Base-by-base conservation (phyloP, 352 stramenopile species). In the Phytophthora rubi region DNA sequence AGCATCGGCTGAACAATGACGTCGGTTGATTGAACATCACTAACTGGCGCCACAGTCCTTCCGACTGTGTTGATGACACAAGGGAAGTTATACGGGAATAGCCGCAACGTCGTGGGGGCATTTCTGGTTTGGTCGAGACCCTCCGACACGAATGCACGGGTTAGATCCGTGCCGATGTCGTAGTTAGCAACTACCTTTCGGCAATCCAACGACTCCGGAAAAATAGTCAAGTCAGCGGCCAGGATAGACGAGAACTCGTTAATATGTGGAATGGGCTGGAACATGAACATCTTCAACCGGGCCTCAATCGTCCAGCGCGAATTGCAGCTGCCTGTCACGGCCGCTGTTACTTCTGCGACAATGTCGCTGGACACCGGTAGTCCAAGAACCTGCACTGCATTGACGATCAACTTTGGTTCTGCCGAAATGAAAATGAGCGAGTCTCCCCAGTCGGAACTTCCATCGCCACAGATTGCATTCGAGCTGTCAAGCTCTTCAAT, bases 61-160 rank as follows among this genome's bases (percentile, higher is more conserved):
- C 33, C 53, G 16, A 70, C 69, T 5, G 39, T 65, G 18, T 70
- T 66, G 18, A 80, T 65, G 8, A 73, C 59, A 59, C 73, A 77
- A 2, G 71, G 66, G 48, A 80, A 80, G 47, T 80, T 80, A 64
- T 65, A 75, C 56, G 73, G 73, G 33, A 80, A 80, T 28, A 80
- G 64, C 9, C 73, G 68, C 57, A 80, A 54, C 4, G 69, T 76
- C 28, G 69, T 76, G 12, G 64, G 69, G n/a, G 69, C 69, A 44
- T 76, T 76, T 76, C 69, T 57, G 30, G 69, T 76, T 51, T 76
- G 69, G 62, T 76, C 69, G 4, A 76, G 42, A 16, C 69, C 69
- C n/a, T 76, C 69, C 0, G 69, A 76, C 10, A 76, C 69, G 59
- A 76, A 73, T 26, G 69, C 69, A 9, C 69, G 69, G 2, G 69